Conservation (phyloP, 106 monocot genomes). For the Alisma plantagoaquatica region DNA sequence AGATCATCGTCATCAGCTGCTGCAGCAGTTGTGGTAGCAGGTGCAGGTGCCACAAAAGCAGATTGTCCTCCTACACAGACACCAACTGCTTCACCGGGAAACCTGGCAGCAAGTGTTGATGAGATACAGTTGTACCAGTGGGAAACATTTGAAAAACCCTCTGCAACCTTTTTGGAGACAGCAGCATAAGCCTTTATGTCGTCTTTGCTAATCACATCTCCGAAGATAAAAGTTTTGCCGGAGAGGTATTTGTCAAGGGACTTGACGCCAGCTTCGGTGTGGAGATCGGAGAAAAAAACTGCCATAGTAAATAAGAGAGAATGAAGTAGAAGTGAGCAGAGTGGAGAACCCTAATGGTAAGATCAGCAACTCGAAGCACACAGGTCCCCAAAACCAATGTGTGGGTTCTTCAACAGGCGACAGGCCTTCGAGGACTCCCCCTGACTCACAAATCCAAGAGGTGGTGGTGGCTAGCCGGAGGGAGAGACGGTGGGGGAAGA, state of each 20-base stretch:
- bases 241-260: constrained; percentile 42
- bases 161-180: constrained; percentile 34
- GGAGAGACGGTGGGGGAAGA: too few relatives aligned
- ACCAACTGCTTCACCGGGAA: constrained; percentile 13
- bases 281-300: constrained; percentile 55
- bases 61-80: constrained; percentile 14
- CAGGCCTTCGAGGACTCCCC: too few relatives aligned
- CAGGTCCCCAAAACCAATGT: too few relatives aligned
- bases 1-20: too few relatives aligned
- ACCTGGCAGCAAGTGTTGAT: constrained; percentile 56
- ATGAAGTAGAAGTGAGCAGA: too few relatives aligned
- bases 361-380: too few relatives aligned
- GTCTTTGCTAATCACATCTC: constrained; percentile 43
- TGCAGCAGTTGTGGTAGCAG: constrained; percentile 4
- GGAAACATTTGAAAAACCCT: constrained; percentile 29
- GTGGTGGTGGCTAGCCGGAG: too few relatives aligned
- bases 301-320: too few relatives aligned
- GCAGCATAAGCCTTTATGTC: constrained; percentile 59
- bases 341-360: too few relatives aligned
- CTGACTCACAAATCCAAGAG: too few relatives aligned
- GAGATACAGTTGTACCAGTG: constrained; percentile 59
- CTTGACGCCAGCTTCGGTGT: constrained; percentile 50
- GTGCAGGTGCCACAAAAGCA: constrained; percentile 2
- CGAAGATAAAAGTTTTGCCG: constrained; percentile 53
- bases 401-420: too few relatives aligned